Conservation (phyloP, 352 stramenopile species). For the Aphanomyces stellatus region DNA sequence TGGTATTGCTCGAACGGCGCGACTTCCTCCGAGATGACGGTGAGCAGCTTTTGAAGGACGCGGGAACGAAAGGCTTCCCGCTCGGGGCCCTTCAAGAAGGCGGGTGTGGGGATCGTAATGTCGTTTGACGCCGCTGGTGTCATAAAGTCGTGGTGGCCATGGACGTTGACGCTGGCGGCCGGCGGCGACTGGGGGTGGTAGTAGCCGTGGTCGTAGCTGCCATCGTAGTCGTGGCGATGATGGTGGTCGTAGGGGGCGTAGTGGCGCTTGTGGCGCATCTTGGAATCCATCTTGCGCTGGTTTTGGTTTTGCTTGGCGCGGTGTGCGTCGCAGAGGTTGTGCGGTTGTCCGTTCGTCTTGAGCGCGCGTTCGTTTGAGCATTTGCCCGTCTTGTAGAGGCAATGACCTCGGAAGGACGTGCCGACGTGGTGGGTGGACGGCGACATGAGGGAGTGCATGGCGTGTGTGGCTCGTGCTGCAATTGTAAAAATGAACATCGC, state of each 20-base stretch:
- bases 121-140: too few species aligned
- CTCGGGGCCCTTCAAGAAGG: slow-evolving; percentile 60
- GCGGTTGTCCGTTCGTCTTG: slow-evolving; percentile 68
- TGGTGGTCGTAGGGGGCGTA: slow-evolving; percentile 20
- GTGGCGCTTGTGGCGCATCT: slow-evolving; percentile 38
- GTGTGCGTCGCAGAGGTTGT: slow-evolving; percentile 83
- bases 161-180: neutral
- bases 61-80: slow-evolving; percentile 63
- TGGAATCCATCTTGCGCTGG: slow-evolving; percentile 81
- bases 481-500: neutral
- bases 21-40: slow-evolving; percentile 71
- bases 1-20: neutral
- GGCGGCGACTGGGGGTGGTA: slow-evolving; percentile 29
- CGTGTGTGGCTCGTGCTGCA: neutral
- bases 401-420: slow-evolving; percentile 40
- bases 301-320: slow-evolving; percentile 76
- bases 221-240: neutral
- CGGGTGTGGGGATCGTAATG: slow-evolving; percentile 67
- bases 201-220: neutral
- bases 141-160: neutral
- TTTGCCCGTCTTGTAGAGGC: slow-evolving; percentile 83
- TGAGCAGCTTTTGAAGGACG: slow-evolving; percentile 74
- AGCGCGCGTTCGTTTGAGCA: slow-evolving; percentile 78
- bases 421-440: neutral
- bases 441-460: neutral